Evolutionary conservation across 345 rosid species (phyloP), one percentile per base, ranked within the genome.

Genomic region (Orychophragmus violaceus): DNA sequence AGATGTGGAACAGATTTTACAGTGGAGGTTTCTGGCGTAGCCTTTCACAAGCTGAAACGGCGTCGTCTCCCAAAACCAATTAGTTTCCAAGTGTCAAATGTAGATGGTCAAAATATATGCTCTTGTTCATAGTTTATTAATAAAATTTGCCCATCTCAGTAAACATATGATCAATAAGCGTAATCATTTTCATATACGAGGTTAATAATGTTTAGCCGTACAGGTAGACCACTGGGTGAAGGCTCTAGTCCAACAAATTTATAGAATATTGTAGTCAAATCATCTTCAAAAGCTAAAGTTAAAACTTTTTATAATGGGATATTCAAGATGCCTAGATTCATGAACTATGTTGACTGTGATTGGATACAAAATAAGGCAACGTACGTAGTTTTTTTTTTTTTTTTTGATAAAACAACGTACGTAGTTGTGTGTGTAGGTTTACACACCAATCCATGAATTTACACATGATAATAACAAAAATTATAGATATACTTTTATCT

Each of bases 1-100:
- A 83, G 72, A 84, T 81, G 89, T 84, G 87, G 89, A 76, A 66
- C 13, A 85, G 54, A 49, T 85, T 88, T 71, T 69, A 76, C 46
- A 49, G 65, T 5, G 75, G 83, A 0, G 95, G 95, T 14, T 88
- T 88, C 33, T 81, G 89, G 86, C 81, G 95, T 62, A 85, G 91
- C 37, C 57, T 80, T 22, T 85, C 95, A 0, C 78, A 69, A 57
- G 53, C 72, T 12, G 80, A 75, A 41, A 18, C 78, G 55, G 5
- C 61, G 59, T 18, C 74, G 63, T 53, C 48, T 46, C 7, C 9
- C 0, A 27, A 6, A 23, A 2, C 4, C 8, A 29, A 14, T 62
- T 45, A 52, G 62, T 8, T 21, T 48, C 55, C 24, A 2, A 23
- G 11, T 59, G 23, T 59, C 11, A 33, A 69, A 13, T 19, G 42